Base-by-base conservation (phyloP, 108 stramenopile species). In the Conticribra guillardii region DNA sequence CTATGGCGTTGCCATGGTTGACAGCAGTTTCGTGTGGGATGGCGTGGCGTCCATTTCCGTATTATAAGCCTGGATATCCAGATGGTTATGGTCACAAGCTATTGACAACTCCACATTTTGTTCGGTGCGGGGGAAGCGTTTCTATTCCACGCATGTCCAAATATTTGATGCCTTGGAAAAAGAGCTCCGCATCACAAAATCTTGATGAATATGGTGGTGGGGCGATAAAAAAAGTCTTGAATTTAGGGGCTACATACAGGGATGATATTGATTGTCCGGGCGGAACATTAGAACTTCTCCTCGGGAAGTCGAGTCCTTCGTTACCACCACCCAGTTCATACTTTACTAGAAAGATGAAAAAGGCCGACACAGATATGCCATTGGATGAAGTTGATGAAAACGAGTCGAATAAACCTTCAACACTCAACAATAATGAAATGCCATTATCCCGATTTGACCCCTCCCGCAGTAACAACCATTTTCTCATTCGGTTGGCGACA, bases 1-100 rank as follows among this genome's bases (percentile, higher is more conserved):
- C 67, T 4, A 15, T 15, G 14, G 18, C 64, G n/a, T 1, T 66
- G 29, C 77, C 77, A 16, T 79, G 69, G 77, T 33, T 79, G 18
- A 46, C 68, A 18, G 56, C 65, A 0, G 22, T 66, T 26, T 66
- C 77, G 4, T 79, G 57, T 46, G 64, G 59, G 5, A 37, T 66
- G 45, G 51, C 31, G 41, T 79, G 77, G 77, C 34, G 51, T 30
- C 77, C 77, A 0, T 79, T 79, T 41, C 77, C 69, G 26, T 50
- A 54, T 18, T 52, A 48, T 37, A 54, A 71, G 28, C 16, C 51
- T 31, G 47, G 49, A 2, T 45, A 48, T 3, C 29, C 0, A 0
- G 49, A 66, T 4, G 77, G 65, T 16, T 60, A 71, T 27, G 70
- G 70, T 21, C 60, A 54, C 45, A 67, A 76, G 47, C 30, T 76